Base-by-base conservation (phyloP, 139 green algal genomes). In the Desmodesmus armatus region DNA sequence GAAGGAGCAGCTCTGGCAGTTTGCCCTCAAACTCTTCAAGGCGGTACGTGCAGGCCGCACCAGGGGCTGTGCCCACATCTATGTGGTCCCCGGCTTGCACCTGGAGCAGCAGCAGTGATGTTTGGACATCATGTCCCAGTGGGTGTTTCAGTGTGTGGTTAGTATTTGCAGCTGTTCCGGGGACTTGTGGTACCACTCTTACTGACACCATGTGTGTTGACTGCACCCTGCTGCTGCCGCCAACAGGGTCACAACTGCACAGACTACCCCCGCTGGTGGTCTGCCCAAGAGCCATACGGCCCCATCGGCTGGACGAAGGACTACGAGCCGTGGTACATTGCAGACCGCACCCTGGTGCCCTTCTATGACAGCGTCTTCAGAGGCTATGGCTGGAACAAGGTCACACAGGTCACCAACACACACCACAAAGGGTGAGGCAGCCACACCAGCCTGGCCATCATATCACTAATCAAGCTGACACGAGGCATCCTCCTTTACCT, bases 381-480 rank as follows among this genome's bases (percentile, higher is more conserved):
- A 27, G 90, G 90, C 33, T 93, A 93, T 62, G 90, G 90, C 53
- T 90, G 90, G 87, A 93, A 93, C 85, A 93, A 93, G 85, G 88
- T 91, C 33, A 60, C 72, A 13, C 81, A 87, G 37, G 49, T 87
- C 23, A 40, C 58, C 55, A 79, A 81, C 27, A 27, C 65, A 27
- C 33, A 65, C 19, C 29, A 44, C 9, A 51, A 74, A 29, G 40
- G 43, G 29, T 88, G 44, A 80, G 72, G 41, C 41, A 62, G 19
- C 13, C 13, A 19, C 25, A 13, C 9, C 47, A 21, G 47, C 7
- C 47, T 55, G 47, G 13, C 47, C 47, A 13, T 7, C 7, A 55
- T 13, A 55, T n/a, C n/a, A n/a, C n/a, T n/a, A n/a, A n/a, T n/a
- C n/a, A n/a, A n/a, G n/a, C n/a, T n/a, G n/a, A n/a, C n/a, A n/a